Evolutionary conservation across 169 alveolate species (phyloP).

Genomic region (Besnoitia besnoiti): DNA sequence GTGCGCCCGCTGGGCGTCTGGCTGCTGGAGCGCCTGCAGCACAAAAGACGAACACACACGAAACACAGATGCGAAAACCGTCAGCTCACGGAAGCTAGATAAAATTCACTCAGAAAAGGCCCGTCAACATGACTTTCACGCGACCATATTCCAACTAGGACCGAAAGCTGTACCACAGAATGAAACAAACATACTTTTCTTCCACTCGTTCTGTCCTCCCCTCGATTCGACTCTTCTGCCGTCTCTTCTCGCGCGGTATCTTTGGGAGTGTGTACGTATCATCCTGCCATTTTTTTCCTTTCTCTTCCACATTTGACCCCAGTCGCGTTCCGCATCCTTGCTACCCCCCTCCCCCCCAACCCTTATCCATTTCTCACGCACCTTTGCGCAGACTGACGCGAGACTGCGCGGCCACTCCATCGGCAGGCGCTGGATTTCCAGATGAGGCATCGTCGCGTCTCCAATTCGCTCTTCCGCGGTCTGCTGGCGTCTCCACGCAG

Average conservation of each 20-base stretch:
- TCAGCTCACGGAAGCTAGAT: no score
- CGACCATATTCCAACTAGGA: no score
- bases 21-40: slow-evolving; percentile 18
- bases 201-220: not conserved
- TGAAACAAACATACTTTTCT: no score
- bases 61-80: no score
- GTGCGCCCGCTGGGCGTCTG: not conserved
- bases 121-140: no score
- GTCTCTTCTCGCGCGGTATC: not conserved
- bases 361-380: not conserved
- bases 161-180: no score
- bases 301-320: not conserved
- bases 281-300: no score
- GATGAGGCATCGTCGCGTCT: not conserved
- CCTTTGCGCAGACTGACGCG: slow-evolving; percentile 17
- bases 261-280: no score
- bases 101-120: no score
- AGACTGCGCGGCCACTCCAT: slow-evolving; percentile 17
- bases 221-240: not conserved
- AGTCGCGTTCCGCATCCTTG: not conserved
- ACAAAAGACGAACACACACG: no score
- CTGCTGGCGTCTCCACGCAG: not conserved
- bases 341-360: not conserved
- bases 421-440: slow-evolving; percentile 12
- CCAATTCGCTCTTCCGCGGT: not conserved